Evolutionary conservation across 2,329 filamentous ascomycete species (phyloP), one percentile per base, ranked within the genome.

Genomic region (Aspergillus hortae): DNA sequence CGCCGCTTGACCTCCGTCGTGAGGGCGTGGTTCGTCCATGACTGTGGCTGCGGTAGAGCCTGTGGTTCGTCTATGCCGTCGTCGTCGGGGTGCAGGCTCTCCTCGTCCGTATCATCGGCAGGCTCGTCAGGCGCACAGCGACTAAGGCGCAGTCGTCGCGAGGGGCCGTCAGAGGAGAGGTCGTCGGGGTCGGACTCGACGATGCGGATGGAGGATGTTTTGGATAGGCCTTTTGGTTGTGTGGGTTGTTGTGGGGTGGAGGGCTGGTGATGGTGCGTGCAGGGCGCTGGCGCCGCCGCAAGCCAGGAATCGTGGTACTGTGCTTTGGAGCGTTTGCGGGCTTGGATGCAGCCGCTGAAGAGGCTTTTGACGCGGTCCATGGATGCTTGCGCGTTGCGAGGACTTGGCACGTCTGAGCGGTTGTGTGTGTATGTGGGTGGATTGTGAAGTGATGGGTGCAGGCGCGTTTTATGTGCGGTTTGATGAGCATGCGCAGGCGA

Each of bases 121-220:
- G 33, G n/a, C n/a, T 35, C 33, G 33, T 35, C 33, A 23, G 33
- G 33, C 4, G 5, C n/a, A 12, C 4, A 12, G 33, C 27, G 27
- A 30, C 27, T 30, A 11, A 30, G 27, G 1, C 27, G 27, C 10
- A 38, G 12, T 6, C 35, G 35, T 4, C 35, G 35, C 7, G n/a
- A 12, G 4, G 35, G 35, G 14, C 14, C 35, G 35, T 42, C 40
- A 19, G 44, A 11, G n/a, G 30, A 9, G n/a, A n/a, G n/a, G 1
- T 27, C 15, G n/a, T 60, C 56, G 3, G 55, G 55, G 11, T 55
- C 55, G 7, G 49, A 40, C n/a, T 51, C 49, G 33, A 60, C 57
- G 17, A 60, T 49, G 14, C 57, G 57, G 38, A 60, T 55, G 3
- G 57, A 58, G 2, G 54, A 41, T 35, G 45, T 52, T 14, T 48